These are phyloP conservation scores for Scortechinia acanthostroma DNA, from an alignment of 2,329 filamentous ascomycete genomes.

Conservation along the genomic window DNA sequence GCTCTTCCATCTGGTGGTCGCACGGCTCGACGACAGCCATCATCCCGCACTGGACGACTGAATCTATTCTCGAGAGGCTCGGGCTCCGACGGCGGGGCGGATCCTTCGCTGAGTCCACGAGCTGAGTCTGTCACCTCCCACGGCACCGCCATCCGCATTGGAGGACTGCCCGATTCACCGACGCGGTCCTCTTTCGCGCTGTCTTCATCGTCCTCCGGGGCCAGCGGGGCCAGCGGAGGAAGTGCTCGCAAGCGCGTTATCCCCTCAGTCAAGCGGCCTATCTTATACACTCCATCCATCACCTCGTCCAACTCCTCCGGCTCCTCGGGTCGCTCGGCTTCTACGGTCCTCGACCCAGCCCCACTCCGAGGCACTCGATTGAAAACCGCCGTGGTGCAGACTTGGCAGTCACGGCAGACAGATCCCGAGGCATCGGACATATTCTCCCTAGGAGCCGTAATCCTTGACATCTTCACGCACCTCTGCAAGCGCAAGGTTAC, in stretches of 20 bases:
- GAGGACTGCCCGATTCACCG: constrained; percentile 15
- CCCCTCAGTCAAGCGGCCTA: background rate
- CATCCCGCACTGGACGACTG: constrained; percentile 7
- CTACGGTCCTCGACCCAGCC: background rate
- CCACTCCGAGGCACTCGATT: background rate
- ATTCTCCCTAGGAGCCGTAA: constrained; percentile 50
- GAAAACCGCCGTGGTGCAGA: background rate
- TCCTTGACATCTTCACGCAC: constrained; percentile 49
- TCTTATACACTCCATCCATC: constrained; percentile 8
- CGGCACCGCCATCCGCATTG: constrained; percentile 21
- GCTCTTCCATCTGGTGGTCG: constrained; percentile 28
- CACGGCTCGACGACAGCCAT: constrained; percentile 17
- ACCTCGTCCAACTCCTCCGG: background rate
- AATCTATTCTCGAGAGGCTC: too few species aligned
- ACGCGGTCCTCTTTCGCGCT: constrained; percentile 18
- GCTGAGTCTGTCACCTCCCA: constrained; percentile 20
- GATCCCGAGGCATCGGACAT: constrained; percentile 30
- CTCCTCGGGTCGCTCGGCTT: background rate
- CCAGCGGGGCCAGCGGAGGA: constrained; percentile 6
- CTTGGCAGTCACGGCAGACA: background rate
- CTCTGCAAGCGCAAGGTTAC: constrained; percentile 46
- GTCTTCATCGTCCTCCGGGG: constrained; percentile 11
- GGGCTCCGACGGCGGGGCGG: background rate
- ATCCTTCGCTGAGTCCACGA: constrained; percentile 7
- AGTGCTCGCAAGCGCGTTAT: constrained; percentile 7